Evolutionary conservation across 495 filamentous ascomycete genomes (phyloP), one percentile per base, ranked within the genome.

Genomic region (Neurospora sp.): DNA sequence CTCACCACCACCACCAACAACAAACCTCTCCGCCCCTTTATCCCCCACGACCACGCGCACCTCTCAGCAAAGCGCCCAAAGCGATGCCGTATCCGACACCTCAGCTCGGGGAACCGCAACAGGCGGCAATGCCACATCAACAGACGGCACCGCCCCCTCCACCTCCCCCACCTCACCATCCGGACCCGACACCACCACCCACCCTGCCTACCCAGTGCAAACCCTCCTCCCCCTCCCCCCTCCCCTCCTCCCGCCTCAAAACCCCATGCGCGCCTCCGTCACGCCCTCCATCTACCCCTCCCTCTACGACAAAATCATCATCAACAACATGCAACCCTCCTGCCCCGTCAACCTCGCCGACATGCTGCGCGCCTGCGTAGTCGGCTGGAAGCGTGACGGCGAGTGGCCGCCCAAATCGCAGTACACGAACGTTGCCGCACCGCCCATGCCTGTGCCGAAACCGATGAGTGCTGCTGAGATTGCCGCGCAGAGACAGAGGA

Each of bases 381-480:
- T 91, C 48, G 96, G 96, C 39, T 98, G 96, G 96, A 95, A 96
- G 81, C 87, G 91, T 59, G 94, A 96, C 78, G 96, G 94, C 24
- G 92, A 97, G 78, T 99, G 96, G 96, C 96, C 96, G 2, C 93
- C 95, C 24, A 91, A 90, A 76, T 69, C 81, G 6, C 54, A 66
- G 6, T 66, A 66, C 0, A 78, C 77, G 4, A 81, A 81, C 37
- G 76, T 82, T 0, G 81, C 83, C 31, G 76, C 84, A 5, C 72
- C 77, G 31, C 77, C 77, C 4, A 74, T 73, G 21, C 78, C 75
- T 9, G 54, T 66, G 2, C 54, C 54, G 2, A 66, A 66, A 9
- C 54, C 54, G 11, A 66, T 66, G 5, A 69, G 73, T 0, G 69
- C 77, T n/a, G 72, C 74, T 1, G 80, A 82, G 13, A 69, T 83